These are phyloP conservation scores for Leccinum uliginosum DNA, from an alignment of 768 basidiomycete species.

Conservation along the genomic window DNA sequence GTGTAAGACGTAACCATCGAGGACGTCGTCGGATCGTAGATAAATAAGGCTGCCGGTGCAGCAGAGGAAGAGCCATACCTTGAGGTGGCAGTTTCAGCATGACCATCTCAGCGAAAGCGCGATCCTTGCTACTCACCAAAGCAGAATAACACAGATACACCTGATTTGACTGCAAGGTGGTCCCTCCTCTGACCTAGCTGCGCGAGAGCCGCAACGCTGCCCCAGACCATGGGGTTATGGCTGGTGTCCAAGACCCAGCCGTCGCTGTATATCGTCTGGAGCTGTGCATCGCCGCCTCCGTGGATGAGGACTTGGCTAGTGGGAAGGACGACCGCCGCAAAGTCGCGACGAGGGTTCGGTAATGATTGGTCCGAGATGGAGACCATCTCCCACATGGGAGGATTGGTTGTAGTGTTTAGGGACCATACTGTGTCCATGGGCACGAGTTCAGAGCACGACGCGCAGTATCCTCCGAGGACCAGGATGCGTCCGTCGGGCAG, in stretches of 20 bases:
- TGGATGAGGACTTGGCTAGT: constrained; percentile 65
- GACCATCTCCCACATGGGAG: constrained; percentile 47
- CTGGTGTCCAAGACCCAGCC: constrained; percentile 69
- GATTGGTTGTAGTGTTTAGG: constrained; percentile 51
- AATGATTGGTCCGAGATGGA: constrained; percentile 37
- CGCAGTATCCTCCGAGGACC: constrained; percentile 69
- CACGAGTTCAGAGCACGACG: constrained; percentile 42
- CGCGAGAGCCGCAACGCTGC: constrained; percentile 42
- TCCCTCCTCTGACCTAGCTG: constrained; percentile 64
- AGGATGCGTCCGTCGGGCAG: constrained; percentile 65
- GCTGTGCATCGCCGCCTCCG: constrained; percentile 63
- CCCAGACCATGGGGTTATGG: constrained; percentile 59
- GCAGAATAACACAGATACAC: constrained; percentile 65
- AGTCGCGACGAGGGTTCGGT: constrained; percentile 60
- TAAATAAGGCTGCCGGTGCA: constrained; percentile 47
- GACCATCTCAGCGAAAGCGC: background rate
- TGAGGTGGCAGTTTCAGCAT: constrained; percentile 17
- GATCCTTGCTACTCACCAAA: constrained; percentile 53
- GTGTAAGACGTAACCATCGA: constrained; percentile 40
- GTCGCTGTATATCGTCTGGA: constrained; percentile 53
- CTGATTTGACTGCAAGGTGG: constrained; percentile 65
- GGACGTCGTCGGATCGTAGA: constrained; percentile 43
- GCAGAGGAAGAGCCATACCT: constrained; percentile 31
- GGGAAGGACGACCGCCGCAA: constrained; percentile 48
- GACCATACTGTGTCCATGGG: constrained; percentile 59